Conservation (phyloP, 108 stramenopile genomes). For the Cyclostephanos invisitatus region DNA sequence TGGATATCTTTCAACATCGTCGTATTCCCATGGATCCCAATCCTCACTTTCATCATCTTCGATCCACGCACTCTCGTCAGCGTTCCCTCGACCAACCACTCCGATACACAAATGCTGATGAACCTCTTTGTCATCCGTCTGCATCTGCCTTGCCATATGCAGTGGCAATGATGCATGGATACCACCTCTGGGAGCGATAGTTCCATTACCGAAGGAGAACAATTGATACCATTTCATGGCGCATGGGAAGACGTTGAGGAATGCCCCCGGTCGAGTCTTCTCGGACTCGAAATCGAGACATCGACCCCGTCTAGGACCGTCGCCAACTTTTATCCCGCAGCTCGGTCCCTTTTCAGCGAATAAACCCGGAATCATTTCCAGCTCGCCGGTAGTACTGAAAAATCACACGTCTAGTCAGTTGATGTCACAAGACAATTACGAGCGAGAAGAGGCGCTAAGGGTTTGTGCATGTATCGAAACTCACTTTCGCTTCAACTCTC, state of each 20-base stretch:
- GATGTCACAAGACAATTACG: background rate
- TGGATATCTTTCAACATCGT: constrained; percentile 40
- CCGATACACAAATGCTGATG: constrained; percentile 68
- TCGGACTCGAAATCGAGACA: constrained; percentile 79
- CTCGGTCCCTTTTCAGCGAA: constrained; percentile 75
- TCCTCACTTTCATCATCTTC: constrained; percentile 44
- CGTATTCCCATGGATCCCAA: constrained; percentile 39
- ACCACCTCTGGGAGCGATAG: constrained; percentile 56
- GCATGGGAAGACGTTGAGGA: constrained; percentile 78
- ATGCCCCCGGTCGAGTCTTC: constrained; percentile 66
- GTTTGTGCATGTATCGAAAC: constrained; percentile 15
- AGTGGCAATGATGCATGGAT: constrained; percentile 70
- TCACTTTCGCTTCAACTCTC: constrained; percentile 65
- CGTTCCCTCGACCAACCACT: constrained; percentile 64
- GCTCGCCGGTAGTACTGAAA: constrained; percentile 54
- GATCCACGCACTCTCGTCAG: constrained; percentile 69
- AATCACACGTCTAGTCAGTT: background rate
- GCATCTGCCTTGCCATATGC: constrained; percentile 49
- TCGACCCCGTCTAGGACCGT: constrained; percentile 72
- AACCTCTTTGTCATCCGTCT: constrained; percentile 52
- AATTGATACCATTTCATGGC: constrained; percentile 83
- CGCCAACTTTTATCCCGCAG: constrained; percentile 74
- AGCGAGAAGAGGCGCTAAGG: background rate
- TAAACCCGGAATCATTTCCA: constrained; percentile 65
- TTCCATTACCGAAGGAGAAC: constrained; percentile 84